Base-by-base conservation (phyloP, 2,329 filamentous ascomycete species). In the Hirsutella minnesotensis region DNA sequence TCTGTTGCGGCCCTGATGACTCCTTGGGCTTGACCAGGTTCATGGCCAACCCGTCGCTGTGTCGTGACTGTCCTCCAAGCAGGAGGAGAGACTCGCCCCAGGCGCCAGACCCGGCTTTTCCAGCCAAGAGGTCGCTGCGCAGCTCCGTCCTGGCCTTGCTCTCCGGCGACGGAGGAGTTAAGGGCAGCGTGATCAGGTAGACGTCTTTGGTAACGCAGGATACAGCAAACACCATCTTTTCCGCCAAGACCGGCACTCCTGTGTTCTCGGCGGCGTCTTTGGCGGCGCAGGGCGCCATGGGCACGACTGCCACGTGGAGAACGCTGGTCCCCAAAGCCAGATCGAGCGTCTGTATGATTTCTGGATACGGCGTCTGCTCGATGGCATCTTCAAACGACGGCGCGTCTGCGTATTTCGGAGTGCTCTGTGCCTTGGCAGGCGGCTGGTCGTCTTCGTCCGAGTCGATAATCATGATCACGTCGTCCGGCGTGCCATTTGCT, bases 401-500 rank as follows among this genome's bases (percentile, higher is more conserved):
- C 44, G 69, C 70, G 53, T 80, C 74, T 43, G 71, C 66, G 44
- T 62, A 66, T n/a, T 56, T 55, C 10, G 52, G 49, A 30, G 51
- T 39, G 36, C 47, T 47, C 47, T 60, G 51, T 40, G 60, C 49
- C 40, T 66, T 61, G 16, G 61, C 46, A 2, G 63, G 49, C 2
- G 61, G 53, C 22, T 68, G 68, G 24, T 80, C 77, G 8, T 79
- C 75, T 50, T 81, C 75, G 50, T 81, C 77, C 1, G 75, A 80
- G 52, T 81, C 77, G 42, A 81, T 69, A 15, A 79, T 67, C 70
- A 81, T 79, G 22, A 81, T 66, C 4, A 69, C 63, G 52, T 78
- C 74, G 16, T 70, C 68, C 3, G 57, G 54, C 0, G 61, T 50
- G 12, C 76, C 76, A 49, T 79, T 80, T 38, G 67, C 64, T 48